Base-by-base conservation (phyloP, 2,329 filamentous ascomycete genomes). In the Colletotrichum musicola region DNA sequence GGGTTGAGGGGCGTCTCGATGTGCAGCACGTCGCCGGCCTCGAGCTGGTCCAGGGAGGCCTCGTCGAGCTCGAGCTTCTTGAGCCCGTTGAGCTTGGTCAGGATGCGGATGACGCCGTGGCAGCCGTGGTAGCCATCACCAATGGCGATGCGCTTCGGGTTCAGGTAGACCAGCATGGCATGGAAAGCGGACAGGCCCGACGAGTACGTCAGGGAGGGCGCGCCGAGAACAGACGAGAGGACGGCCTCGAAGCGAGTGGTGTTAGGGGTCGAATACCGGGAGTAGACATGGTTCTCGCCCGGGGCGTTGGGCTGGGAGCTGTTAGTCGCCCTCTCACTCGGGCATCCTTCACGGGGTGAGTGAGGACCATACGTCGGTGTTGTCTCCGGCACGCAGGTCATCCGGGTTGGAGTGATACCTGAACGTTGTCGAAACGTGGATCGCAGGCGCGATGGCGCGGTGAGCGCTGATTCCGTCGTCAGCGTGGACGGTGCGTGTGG, bases 1-100 rank as follows among this genome's bases (percentile, higher is more conserved):
- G 96, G 96, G 80, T 99, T 99, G 46, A 98, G 85, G 0, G 96
- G 96, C 4, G 95, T 98, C 82, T 99, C 96, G 58, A 98, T 85
- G 78, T 97, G 93, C 59, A 99, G 86, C 3, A 98, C 83, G 78
- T 98, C 96, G 3, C 95, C 95, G 3, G 88, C 81, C 25, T 89
- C 85, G 3, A 98, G 85, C 40, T 90, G 87, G 47, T 88, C 87
- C n/a, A 80, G 73, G 69, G 75, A 78, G 18, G 64, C 67, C 14
- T 72, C 72, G 68, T 71, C 64, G 14, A 98, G 86, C 22, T 90
- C 86, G 2, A 98, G 84, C 72, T 91, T 87, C 77, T 91, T 81
- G 27, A 97, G 87, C 0, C 92, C 92, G 27, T 91, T 93, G 57
- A 98, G 88, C 71, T 93, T 93, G 68, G 86, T 81, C 72, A 97